Conservation (phyloP, 352 stramenopile genomes). For the Phytophthora sansomeana region DNA sequence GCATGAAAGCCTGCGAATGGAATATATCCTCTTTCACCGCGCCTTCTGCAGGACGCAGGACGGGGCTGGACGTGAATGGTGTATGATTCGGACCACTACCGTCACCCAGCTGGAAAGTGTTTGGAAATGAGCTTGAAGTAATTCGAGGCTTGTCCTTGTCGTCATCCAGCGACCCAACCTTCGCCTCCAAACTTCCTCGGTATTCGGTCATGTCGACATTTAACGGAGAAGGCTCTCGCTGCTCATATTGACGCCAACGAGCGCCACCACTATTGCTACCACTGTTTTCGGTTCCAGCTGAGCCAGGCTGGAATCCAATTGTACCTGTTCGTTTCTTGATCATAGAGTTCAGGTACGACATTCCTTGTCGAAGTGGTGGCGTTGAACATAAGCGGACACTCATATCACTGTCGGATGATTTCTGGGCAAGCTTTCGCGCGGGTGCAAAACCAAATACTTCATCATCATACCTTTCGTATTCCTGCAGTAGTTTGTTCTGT, state of each 20-base stretch:
- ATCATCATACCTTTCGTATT: constrained; percentile 81
- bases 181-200: constrained; percentile 42
- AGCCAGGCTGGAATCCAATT: constrained; percentile 48
- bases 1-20: constrained; percentile 75
- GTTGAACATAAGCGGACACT: constrained; percentile 57
- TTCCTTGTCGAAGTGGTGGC: constrained; percentile 50
- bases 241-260: constrained; percentile 56
- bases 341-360: constrained; percentile 46
- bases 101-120: constrained; percentile 61
- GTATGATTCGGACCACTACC: constrained; percentile 47
- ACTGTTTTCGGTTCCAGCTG: constrained; percentile 41
- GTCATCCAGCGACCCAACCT: constrained; percentile 46
- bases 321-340: constrained; percentile 51
- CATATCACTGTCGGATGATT: constrained; percentile 54
- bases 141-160: constrained; percentile 46
- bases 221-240: constrained; percentile 48
- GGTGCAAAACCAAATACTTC: constrained; percentile 62
- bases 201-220: constrained; percentile 49
- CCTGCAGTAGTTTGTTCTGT: constrained; percentile 49
- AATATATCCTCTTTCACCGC: constrained; percentile 76
- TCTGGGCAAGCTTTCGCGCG: constrained; percentile 33
- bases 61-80: constrained; percentile 65
- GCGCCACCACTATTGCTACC: constrained; percentile 35
- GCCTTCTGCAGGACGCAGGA: constrained; percentile 54
- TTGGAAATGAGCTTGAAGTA: constrained; percentile 69